Conservation (phyloP, 2,329 filamentous ascomycete genomes). For the Trichoderma atrobrunneum region DNA sequence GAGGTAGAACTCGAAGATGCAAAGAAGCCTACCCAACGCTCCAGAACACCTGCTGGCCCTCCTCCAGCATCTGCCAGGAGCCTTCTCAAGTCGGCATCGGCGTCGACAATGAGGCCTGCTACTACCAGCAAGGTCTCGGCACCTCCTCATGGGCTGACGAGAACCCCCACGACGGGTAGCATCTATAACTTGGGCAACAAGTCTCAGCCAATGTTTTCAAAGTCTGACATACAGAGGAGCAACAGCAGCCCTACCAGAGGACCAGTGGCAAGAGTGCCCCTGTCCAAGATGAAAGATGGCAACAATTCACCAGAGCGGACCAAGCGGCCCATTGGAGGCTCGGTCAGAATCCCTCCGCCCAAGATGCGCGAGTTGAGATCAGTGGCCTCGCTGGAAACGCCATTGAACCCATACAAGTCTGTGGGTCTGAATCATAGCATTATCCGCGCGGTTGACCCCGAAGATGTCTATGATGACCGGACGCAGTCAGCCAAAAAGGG, state of each 20-base stretch:
- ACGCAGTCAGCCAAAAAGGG: slow-evolving; percentile 35
- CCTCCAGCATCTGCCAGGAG: slow-evolving; percentile 46
- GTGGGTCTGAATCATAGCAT: slow-evolving; percentile 52
- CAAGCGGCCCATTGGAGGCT: slow-evolving; percentile 48
- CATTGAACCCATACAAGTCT: slow-evolving; percentile 47
- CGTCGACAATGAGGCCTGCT: neutral
- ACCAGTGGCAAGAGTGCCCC: slow-evolving; percentile 64
- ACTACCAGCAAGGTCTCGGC: slow-evolving; percentile 30
- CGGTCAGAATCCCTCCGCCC: slow-evolving; percentile 70
- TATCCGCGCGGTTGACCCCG: slow-evolving; percentile 63
- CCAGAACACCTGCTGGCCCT: slow-evolving; percentile 71
- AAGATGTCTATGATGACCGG: slow-evolving; percentile 81
- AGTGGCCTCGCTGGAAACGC: slow-evolving; percentile 51
- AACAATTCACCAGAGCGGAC: slow-evolving; percentile 77
- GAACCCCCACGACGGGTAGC: slow-evolving; percentile 54
- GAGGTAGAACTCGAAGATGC: slow-evolving; percentile 65
- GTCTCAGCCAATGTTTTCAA: slow-evolving; percentile 23
- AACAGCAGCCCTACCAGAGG: slow-evolving; percentile 52
- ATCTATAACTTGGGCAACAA: slow-evolving; percentile 29
- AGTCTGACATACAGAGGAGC: slow-evolving; percentile 26
- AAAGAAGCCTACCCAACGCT: slow-evolving; percentile 50
- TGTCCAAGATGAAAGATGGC: slow-evolving; percentile 66
- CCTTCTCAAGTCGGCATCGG: slow-evolving; percentile 12
- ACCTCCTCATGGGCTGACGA: slow-evolving; percentile 43
- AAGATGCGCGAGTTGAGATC: slow-evolving; percentile 81